Conservation (phyloP, 2,329 filamentous ascomycete species). For the Aspergillus tubingensis region DNA sequence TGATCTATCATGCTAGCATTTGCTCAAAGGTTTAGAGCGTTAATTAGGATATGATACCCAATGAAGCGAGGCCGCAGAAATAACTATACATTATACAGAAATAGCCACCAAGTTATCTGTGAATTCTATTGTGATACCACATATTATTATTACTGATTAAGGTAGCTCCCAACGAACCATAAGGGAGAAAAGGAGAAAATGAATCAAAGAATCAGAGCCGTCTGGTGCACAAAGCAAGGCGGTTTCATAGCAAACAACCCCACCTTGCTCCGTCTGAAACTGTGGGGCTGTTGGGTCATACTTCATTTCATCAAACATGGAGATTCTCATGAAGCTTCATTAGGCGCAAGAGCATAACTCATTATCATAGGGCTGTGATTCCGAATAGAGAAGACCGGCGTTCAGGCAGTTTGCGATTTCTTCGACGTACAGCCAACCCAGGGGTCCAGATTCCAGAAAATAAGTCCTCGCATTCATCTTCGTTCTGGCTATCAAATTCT, state of each 20-base stretch:
- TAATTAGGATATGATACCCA: background rate
- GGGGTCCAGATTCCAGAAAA: conserved; percentile 65
- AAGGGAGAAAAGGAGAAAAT: background rate
- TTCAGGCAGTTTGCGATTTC: conserved; percentile 42
- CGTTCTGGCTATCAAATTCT: conserved; percentile 66
- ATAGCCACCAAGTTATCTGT: background rate
- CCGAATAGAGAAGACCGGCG: conserved; percentile 29
- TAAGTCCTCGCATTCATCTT: conserved; percentile 67
- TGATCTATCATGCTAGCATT: background rate
- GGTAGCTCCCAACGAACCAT: background rate
- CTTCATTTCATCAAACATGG: background rate
- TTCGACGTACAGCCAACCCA: conserved; percentile 50
- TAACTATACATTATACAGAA: background rate
- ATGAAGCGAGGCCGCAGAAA: background rate
- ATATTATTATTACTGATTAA: too few species aligned
- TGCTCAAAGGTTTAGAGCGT: background rate
- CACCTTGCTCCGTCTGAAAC: background rate
- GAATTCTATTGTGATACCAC: too few species aligned
- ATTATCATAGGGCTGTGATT: conserved; percentile 16
- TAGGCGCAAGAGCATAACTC: background rate
- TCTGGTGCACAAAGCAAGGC: background rate
- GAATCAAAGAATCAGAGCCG: background rate
- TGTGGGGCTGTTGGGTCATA: background rate
- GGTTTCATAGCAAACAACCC: too few species aligned
- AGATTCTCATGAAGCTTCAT: background rate